phyloP scores from a whole-genome alignment of 306 rosid species.

The Vigna nakashimae region DNA sequence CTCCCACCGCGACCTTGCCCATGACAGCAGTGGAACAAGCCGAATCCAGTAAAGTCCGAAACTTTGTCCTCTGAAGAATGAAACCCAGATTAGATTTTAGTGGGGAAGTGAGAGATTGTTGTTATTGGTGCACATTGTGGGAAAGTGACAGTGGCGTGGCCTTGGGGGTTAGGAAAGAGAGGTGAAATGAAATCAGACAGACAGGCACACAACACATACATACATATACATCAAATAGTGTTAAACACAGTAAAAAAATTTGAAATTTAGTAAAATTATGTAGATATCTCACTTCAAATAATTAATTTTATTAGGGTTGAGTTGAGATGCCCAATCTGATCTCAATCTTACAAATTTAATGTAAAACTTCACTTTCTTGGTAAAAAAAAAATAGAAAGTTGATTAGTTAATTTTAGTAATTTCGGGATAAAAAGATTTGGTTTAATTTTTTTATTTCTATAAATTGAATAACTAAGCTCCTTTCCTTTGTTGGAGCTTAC shows the following conservation, averaged over 20 bases:
- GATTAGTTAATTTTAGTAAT: too few species aligned
- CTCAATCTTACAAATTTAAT: neutral
- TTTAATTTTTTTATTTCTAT: too few species aligned
- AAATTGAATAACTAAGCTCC: too few species aligned
- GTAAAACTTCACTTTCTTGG: too few species aligned
- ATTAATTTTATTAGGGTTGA: neutral
- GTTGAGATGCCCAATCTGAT: neutral
- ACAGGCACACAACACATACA: neutral
- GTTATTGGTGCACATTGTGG: slow-evolving; percentile 23
- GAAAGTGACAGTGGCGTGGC: slow-evolving; percentile 46
- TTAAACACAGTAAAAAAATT: neutral
- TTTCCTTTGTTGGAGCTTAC: too few species aligned
- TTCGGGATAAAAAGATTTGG: too few species aligned
- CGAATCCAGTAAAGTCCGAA: slow-evolving; percentile 41
- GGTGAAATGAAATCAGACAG: neutral
- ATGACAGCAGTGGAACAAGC: slow-evolving; percentile 33
- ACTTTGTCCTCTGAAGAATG: slow-evolving; percentile 30
- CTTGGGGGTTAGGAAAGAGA: slow-evolving; percentile 31
- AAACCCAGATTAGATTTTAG: slow-evolving; percentile 32
- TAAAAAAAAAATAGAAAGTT: too few species aligned
- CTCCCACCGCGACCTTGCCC: slow-evolving; percentile 88
- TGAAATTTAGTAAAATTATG: too few species aligned
- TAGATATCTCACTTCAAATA: neutral
- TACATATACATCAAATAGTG: too few species aligned
- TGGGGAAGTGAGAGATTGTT: slow-evolving; percentile 32